Conservation (phyloP, 495 filamentous ascomycete genomes). For the Sabuloglossum arenarium region DNA sequence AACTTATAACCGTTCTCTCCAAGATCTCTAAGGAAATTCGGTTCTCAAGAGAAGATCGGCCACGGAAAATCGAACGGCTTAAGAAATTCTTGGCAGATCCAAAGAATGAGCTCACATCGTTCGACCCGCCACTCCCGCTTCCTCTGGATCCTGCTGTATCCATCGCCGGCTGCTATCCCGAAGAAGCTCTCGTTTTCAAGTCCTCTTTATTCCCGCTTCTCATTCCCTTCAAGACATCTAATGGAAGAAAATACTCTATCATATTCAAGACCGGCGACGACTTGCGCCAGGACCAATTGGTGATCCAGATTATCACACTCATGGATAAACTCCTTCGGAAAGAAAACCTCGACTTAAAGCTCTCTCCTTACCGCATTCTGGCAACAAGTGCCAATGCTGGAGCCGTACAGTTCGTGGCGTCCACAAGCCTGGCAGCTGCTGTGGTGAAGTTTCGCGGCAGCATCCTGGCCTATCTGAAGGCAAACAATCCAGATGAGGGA, state of each 20-base stretch:
- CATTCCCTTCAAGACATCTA: conserved; percentile 69
- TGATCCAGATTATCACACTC: conserved; percentile 93
- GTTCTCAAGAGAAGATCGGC: conserved; percentile 52
- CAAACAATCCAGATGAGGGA: conserved; percentile 72
- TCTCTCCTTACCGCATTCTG: conserved; percentile 89
- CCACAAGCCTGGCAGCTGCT: conserved; percentile 59
- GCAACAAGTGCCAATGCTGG: conserved; percentile 79
- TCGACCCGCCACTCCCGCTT: conserved; percentile 75
- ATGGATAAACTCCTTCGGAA: conserved; percentile 95
- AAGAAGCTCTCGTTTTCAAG: conserved; percentile 85
- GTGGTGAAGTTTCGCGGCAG: conserved; percentile 61
- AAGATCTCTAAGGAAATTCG: conserved; percentile 85
- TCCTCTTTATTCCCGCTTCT: conserved; percentile 78
- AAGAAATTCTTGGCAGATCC: conserved; percentile 71
- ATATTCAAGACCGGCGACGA: conserved; percentile 97
- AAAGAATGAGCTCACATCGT: conserved; percentile 61
- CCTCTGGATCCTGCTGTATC: conserved; percentile 71
- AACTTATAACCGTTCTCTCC: conserved; percentile 67
- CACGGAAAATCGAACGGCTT: conserved; percentile 59
- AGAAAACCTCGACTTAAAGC: conserved; percentile 89
- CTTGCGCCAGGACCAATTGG: conserved; percentile 88
- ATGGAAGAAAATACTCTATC: conserved; percentile 62
- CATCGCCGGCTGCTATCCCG: conserved; percentile 58
- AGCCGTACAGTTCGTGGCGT: conserved; percentile 80
- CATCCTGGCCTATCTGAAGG: conserved; percentile 66